Evolutionary conservation across 805 yeast genomes (phyloP), one percentile per base, ranked within the genome.

Genomic region (Sungouiella thailandica): DNA sequence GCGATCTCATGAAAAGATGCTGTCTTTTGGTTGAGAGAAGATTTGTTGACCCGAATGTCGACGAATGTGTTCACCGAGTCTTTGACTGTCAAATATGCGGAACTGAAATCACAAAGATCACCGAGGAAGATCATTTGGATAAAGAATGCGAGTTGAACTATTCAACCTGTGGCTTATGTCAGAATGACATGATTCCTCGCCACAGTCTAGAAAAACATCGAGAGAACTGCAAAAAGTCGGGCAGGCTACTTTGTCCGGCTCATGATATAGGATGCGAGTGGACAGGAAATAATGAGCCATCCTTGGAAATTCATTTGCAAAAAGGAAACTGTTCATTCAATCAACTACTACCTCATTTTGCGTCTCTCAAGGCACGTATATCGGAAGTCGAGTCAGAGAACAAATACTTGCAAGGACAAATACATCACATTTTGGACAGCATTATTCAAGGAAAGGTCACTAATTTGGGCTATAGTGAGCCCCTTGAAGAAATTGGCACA

Each of bases 361-460:
- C 50, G 5, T 35, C 29, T 9, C 40, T 61, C 39, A 47, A 46
- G 28, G 35, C 41, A 3, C 56, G 56, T 35, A 36, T 72, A 1
- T 44, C 45, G 3, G 29, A 30, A 1, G 36, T 72, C 8, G 33
- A 51, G 1, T 38, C 41, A 3, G 75, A 72, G 28, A 74, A 73
- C 41, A 36, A 34, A 4, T 49, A 47, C 33, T 45, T 74, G 27
- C 74, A 67, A 36, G 43, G 55, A 11, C 77, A 72, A 44, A 52
- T 74, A 28, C 61, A 69, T 25, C 60, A 60, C 27, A 62, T 74
- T 3, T 51, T 74, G 39, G 70, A 69, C 43, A 65, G 72, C 20
- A 58, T 72, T 4, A 53, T 67, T 1, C 76, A 68, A 35, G 80
- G 79, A 0, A 70, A 63, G 42, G 52, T 73, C 14, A 66, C 75